A percentile compares a stretch with the other conserved stretches of the same genome.
These are phyloP conservation scores for Pythium periplocum DNA, from an alignment of 352 stramenopile species.

Conservation along the genomic window DNA sequence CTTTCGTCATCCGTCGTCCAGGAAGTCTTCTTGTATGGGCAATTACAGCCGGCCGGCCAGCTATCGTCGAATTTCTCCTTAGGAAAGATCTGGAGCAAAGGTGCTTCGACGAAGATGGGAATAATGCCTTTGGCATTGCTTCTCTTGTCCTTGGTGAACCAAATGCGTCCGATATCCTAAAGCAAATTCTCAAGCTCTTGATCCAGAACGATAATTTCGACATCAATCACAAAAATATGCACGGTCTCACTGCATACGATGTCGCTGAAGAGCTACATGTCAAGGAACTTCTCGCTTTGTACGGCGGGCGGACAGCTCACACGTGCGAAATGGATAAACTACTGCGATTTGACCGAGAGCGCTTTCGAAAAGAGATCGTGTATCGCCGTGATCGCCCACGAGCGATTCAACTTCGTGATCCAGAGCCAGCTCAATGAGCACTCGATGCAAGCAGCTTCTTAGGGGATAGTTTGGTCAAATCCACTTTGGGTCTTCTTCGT, in stretches of 20 bases:
- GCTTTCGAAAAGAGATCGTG: conserved; percentile 38
- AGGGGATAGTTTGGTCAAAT: conserved; percentile 22
- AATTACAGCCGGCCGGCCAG: conserved; percentile 35
- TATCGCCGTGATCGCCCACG: conserved; percentile 30
- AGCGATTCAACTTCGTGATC: conserved; percentile 15
- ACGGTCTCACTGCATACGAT: conserved; percentile 55
- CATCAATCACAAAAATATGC: conserved; percentile 71
- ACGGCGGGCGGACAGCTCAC: conserved; percentile 37
- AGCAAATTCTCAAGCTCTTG: conserved; percentile 26
- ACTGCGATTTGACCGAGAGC: conserved; percentile 47
- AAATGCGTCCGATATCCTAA: conserved; percentile 11
- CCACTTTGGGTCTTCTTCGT: conserved; percentile 20
- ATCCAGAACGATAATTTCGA: conserved; percentile 28
- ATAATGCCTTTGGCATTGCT: conserved; percentile 56
- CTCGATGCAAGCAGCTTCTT: conserved; percentile 44
- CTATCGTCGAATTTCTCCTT: conserved; percentile 41
- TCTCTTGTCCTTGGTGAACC: conserved; percentile 31
- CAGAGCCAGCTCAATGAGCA: conserved; percentile 4
- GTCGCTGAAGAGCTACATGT: conserved; percentile 34
- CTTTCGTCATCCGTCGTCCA: conserved; percentile 17
- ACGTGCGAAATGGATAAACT: conserved; percentile 39
- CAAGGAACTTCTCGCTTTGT: conserved; percentile 35
- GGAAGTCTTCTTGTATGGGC: conserved; percentile 66
- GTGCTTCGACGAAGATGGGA: conserved; percentile 70
- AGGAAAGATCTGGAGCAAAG: conserved; percentile 39